Percentiles rank a stretch among this genome's conserved stretches.
Evolutionary conservation across 2,329 filamentous ascomycete genomes (phyloP).

Genomic region (Curvularia eragrostidis): DNA sequence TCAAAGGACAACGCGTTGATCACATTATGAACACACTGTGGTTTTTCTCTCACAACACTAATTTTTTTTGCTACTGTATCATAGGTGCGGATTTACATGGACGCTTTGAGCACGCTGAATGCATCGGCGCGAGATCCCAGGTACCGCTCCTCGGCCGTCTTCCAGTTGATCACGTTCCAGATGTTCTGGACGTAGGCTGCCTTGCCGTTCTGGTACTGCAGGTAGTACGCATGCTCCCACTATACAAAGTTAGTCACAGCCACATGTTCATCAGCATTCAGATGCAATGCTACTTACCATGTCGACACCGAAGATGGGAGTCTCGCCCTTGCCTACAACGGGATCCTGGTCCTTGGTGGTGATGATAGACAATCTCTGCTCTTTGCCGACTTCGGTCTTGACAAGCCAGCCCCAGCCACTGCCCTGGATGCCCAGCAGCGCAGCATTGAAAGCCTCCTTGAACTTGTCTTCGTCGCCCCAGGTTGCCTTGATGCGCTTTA

Average conservation of each 20-base stretch:
- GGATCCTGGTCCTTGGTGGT: conserved; percentile 90
- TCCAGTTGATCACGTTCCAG: conserved; percentile 82
- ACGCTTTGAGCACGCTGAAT: conserved; percentile 49
- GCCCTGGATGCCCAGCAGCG: conserved; percentile 76
- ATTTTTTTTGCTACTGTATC: neutral
- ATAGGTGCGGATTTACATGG: conserved; percentile 25
- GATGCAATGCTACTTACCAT: conserved; percentile 57
- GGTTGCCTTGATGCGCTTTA: conserved; percentile 65
- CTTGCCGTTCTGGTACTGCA: conserved; percentile 81
- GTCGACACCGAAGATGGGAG: conserved; percentile 79
- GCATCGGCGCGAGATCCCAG: conserved; percentile 52
- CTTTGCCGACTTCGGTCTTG: conserved; percentile 64
- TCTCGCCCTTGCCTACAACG: conserved; percentile 65
- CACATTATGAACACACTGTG: no score
- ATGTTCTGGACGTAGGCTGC: conserved; percentile 77
- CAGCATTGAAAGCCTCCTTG: conserved; percentile 68
- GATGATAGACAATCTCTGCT: conserved; percentile 66
- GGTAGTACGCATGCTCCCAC: conserved; percentile 92
- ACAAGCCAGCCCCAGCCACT: conserved; percentile 91
- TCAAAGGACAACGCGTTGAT: neutral
- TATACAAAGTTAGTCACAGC: neutral
- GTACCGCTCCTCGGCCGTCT: conserved; percentile 70
- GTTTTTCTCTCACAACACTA: neutral
- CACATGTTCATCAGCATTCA: neutral
- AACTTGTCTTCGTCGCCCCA: conserved; percentile 76